Evolutionary conservation across 441 rosid species (phyloP), one percentile per base, ranked within the genome.

Genomic region (Brassica hybrid): DNA sequence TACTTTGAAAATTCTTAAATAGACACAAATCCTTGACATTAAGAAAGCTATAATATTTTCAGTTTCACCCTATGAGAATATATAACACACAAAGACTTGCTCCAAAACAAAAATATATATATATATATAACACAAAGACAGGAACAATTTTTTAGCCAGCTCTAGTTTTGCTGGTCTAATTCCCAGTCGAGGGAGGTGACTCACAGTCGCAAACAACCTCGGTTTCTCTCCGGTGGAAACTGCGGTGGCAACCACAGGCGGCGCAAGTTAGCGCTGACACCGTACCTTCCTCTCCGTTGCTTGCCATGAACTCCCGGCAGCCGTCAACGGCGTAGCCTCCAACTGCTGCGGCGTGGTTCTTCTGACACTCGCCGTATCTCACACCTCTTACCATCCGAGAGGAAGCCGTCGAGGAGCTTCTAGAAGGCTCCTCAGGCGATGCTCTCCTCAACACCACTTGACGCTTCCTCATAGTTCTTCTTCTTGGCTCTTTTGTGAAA

Each of bases 321-420:
- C 98, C 98, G 3, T 94, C 98, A 0, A 94, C 91, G 0, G 97
- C 92, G n/a, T 88, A 88, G 5, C 98, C 95, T 19, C 98, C 98
- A 1, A 87, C 84, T 0, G 76, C 83, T 0, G 97, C 93, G 1
- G 96, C 98, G 6, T 91, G 97, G 66, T 94, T 94, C 86, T 86
- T 93, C 59, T 91, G 97, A 76, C 98, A 92, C 87, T 92, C 98
- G 0, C 82, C 87, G 69, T 94, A 94, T 73, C 92, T 85, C 52
- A 87, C 87, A 18, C 67, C 88, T 70, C 87, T 85, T 17, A 75
- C 48, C 48, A 84, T 85, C 77, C 69, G 3, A 27, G 90, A 77
- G 1, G 93, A 87, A 73, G 77, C 79, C n/a, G 88, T 79, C 30
- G 82, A 84, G 18, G 88, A 71, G 13, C 56, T 79, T 63, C 79